Conservation (phyloP, 2,329 filamentous ascomycete species). For the Fusarium torreyae region DNA sequence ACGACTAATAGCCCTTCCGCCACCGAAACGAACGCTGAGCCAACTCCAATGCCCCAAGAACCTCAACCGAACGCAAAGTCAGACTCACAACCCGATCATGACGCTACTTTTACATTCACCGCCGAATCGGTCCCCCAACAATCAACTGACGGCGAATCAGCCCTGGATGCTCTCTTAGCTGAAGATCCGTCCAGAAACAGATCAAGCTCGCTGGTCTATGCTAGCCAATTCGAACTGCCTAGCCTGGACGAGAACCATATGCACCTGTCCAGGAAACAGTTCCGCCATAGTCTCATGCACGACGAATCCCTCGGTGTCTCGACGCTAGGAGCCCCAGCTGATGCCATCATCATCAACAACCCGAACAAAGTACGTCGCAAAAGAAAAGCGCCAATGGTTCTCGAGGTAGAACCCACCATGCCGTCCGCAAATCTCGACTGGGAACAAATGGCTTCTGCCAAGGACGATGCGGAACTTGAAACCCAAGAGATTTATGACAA, state of each 20-base stretch:
- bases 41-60: slow-evolving; percentile 1
- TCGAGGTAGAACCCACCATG: slow-evolving; percentile 38
- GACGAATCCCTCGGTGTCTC: slow-evolving; percentile 52
- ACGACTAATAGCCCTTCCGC: slow-evolving; percentile 3
- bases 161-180: not conserved
- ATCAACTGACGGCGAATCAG: slow-evolving; percentile 1
- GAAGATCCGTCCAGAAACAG: not conserved
- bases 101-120: not conserved
- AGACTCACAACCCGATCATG: not conserved
- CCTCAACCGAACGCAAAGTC: not conserved
- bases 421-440: slow-evolving; percentile 50
- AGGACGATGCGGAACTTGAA: slow-evolving; percentile 47
- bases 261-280: slow-evolving; percentile 8
- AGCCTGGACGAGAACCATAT: not conserved
- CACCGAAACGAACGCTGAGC: slow-evolving; percentile 7
- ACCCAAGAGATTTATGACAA: slow-evolving; percentile 59
- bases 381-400: slow-evolving; percentile 29
- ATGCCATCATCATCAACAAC: slow-evolving; percentile 64
- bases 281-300: slow-evolving; percentile 50
- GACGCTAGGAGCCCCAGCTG: slow-evolving; percentile 57
- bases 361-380: slow-evolving; percentile 51
- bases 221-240: not conserved
- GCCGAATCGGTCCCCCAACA: not conserved
- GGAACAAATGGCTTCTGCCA: slow-evolving; percentile 50
- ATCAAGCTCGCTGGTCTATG: not conserved